Percentiles rank a stretch among this genome's conserved stretches.
phyloP scores from a whole-genome alignment of 768 basidiomycete species.

The Cyathus striatus region DNA sequence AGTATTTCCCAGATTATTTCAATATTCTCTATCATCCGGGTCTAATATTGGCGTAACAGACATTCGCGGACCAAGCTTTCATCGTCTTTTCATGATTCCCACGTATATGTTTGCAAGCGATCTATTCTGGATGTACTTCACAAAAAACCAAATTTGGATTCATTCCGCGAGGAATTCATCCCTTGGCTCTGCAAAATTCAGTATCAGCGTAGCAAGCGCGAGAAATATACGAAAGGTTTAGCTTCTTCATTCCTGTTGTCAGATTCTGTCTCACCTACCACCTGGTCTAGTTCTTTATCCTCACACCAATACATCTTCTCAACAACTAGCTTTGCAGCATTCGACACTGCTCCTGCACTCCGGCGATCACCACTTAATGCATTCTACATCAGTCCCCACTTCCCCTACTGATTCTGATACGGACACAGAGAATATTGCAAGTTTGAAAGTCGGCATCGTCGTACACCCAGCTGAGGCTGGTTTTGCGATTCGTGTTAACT shows the following conservation, averaged over 20 bases:
- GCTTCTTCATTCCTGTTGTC: conserved; percentile 1
- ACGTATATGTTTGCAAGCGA: conserved; percentile 84
- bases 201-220: conserved; percentile 57
- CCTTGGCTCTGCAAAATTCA: conserved; percentile 91
- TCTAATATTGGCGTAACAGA: conserved; percentile 28
- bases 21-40: too few relatives aligned
- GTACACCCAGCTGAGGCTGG: conserved; percentile 50
- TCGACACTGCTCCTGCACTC: conserved; percentile 39
- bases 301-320: conserved; percentile 36
- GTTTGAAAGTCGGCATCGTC: conserved; percentile 60
- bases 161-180: conserved; percentile 84
- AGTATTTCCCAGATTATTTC: conserved; percentile 6
- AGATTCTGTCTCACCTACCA: conserved; percentile 4
- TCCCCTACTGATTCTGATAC: conserved; percentile 39
- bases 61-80: conserved; percentile 71
- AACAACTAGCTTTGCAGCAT: conserved; percentile 51
- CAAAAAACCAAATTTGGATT: conserved; percentile 68
- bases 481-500: conserved; percentile 70
- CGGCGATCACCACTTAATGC: conserved; percentile 8
- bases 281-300: conserved; percentile 39
- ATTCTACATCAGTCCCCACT: conserved; percentile 20
- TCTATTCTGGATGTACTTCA: conserved; percentile 68
- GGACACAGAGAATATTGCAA: conserved; percentile 28
- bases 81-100: conserved; percentile 72
- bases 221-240: conserved; percentile 56